Evolutionary conservation across 2,329 filamentous ascomycete genomes (phyloP), one percentile per base, ranked within the genome.

Genomic region (Coleophoma cylindrospora): DNA sequence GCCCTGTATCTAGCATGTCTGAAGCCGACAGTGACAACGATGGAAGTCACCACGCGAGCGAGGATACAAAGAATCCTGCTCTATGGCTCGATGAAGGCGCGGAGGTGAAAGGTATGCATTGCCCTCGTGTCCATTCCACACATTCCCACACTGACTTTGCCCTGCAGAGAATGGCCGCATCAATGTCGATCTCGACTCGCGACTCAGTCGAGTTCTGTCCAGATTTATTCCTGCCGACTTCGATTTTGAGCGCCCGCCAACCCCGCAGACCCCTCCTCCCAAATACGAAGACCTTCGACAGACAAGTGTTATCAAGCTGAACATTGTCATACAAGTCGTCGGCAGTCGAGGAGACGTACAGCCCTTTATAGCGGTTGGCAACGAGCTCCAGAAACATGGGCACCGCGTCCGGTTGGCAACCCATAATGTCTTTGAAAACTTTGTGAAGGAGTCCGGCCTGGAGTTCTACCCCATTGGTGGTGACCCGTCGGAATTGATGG

Each of bases 401-500:
- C 79, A 83, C 58, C 71, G 79, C 1, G 78, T 83, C 3, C 69
- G 80, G 10, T 72, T 83, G 43, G 79, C 78, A 1, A 81, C 79
- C 2, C 80, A 83, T 57, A 57, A 69, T 9, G 69, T 71, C 4
- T 83, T 83, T 57, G 70, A 74, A 47, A 64, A 74, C 3, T 80
- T 82, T 40, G 76, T 83, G 14, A 65, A 71, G 40, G 66, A 69
- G 33, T 48, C 70, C 13, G 77, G 74, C 0, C 65, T 83, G 1
- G 80, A 83, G 45, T 83, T 83, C 61, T 84, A 81, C 63, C 73
- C 70, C 40, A 74, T 84, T 21, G 79, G 79, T 27, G 86, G 85
- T 2, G 83, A 89, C 60, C 86, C 86, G 0, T 76, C 81, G 2
- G 78, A 86, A 59, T 71, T 89, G 40, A 89, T 89, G 86, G 87